Percentiles rank a stretch among this genome's conserved stretches.
Evolutionary conservation across 441 rosid genomes (phyloP).

Genomic region (Populus hybrid): DNA sequence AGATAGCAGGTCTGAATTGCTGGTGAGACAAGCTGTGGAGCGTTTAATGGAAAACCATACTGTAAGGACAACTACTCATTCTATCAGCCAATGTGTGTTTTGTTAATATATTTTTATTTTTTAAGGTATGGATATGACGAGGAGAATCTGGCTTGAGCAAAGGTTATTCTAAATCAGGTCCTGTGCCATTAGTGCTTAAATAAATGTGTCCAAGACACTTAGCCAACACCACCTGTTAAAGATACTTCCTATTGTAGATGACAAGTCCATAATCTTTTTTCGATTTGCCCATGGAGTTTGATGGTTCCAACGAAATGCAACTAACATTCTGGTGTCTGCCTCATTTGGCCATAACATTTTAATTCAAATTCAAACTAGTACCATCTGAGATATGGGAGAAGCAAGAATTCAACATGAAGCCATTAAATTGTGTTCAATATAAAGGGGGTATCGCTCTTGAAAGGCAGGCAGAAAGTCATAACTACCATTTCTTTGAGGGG

Average conservation of each 20-base stretch:
- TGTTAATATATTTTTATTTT: neutral
- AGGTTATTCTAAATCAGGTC: neutral
- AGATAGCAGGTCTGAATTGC: conserved; percentile 78
- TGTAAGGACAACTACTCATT: conserved; percentile 36
- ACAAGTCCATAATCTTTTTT: neutral
- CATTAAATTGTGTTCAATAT: neutral
- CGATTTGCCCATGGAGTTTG: neutral
- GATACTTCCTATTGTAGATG: neutral
- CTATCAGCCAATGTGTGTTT: neutral
- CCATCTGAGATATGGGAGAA: neutral
- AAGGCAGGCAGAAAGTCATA: neutral
- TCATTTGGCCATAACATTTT: neutral
- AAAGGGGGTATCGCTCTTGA: neutral
- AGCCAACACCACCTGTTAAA: neutral
- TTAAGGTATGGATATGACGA: neutral
- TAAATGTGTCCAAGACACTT: neutral
- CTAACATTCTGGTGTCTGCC: neutral
- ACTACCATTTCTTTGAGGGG: neutral
- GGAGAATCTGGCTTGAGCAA: neutral
- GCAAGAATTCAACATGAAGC: neutral
- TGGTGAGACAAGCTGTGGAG: conserved; percentile 81
- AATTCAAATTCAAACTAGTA: neutral
- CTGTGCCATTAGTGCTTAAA: neutral
- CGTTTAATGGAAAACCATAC: conserved; percentile 74
- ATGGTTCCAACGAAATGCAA: neutral